Evolutionary conservation across 2,329 filamentous ascomycete genomes (phyloP), one percentile per base, ranked within the genome.

Genomic region (Apiospora malaysiana): DNA sequence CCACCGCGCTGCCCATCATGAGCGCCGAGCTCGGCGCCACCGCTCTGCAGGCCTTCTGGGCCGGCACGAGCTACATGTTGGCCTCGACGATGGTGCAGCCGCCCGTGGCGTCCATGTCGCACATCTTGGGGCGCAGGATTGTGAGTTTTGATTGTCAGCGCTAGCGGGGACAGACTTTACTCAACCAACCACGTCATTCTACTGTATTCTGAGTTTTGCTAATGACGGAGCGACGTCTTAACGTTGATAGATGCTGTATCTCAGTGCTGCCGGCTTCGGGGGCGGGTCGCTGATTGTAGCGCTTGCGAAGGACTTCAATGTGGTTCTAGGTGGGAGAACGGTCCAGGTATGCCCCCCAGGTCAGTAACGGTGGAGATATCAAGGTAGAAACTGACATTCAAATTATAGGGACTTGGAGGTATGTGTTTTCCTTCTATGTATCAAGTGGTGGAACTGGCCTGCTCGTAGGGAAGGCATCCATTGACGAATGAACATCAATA

Each of bases 31-130:
- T 90, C 8, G 74, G 82, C 40, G 87, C 87, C 51, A 85, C 83
- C 0, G 87, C 88, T 1, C 85, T 90, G 42, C 84, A 93, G 79
- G 89, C 90, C 0, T 93, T 93, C 76, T 93, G 91, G 92, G 87
- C 90, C 16, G 91, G 91, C 1, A 93, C 91, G 4, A 89, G 89
- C n/a, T 94, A 92, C 73, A 82, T 94, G 6, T 85, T 94, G 8
- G 88, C 90, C 2, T 89, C 88, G 70, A 90, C 91, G 0, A 86
- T 90, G 40, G 84, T 89, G 63, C 87, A 91, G 75, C 89, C 88
- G 8, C 69, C 73, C 1, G 70, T 74, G 32, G 73, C 73, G 6
- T 75, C 74, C 1, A 72, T 75, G 70, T 72, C 71, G 49, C 70
- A 73, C 68, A 73, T 75, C 10, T n/a, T 73, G 8, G 74, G 74